These are phyloP conservation scores for Amesomyces nigricolor DNA, from an alignment of 2,329 filamentous ascomycete genomes.

Conservation along the genomic window DNA sequence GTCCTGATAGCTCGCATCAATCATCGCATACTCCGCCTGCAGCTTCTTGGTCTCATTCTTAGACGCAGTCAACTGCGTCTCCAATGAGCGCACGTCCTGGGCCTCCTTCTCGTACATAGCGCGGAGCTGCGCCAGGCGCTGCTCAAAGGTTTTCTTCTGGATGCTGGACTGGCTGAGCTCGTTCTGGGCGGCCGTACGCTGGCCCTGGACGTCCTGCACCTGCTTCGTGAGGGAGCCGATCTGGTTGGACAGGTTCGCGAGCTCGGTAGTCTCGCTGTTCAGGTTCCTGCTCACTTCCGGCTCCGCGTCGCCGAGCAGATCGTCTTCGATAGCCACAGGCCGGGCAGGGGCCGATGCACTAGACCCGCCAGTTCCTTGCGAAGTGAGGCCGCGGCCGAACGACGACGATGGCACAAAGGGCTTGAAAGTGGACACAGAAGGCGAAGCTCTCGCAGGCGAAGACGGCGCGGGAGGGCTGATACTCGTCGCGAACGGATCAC, in stretches of 20 bases:
- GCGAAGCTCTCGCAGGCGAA: slow-evolving; percentile 48
- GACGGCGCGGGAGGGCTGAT: slow-evolving; percentile 43
- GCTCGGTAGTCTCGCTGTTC: slow-evolving; percentile 81
- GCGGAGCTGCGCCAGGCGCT: slow-evolving; percentile 78
- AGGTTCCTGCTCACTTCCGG: slow-evolving; percentile 83
- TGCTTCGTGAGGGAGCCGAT: slow-evolving; percentile 86
- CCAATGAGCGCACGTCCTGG: slow-evolving; percentile 73
- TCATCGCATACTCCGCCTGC: slow-evolving; percentile 73
- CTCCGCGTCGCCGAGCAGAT: slow-evolving; percentile 86
- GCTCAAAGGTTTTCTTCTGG: slow-evolving; percentile 91
- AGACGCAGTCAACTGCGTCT: slow-evolving; percentile 73
- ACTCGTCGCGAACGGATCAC: slow-evolving; percentile 57
- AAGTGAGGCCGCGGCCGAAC: slow-evolving; percentile 77
- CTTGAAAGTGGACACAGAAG: slow-evolving; percentile 60
- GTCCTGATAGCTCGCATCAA: slow-evolving; percentile 77
- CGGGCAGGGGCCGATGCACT: slow-evolving; percentile 39
- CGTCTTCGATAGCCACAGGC: slow-evolving; percentile 51
- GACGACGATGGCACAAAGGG: slow-evolving; percentile 89
- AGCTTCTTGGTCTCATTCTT: slow-evolving; percentile 79
- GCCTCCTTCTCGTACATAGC: slow-evolving; percentile 90
- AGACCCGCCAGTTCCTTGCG: slow-evolving; percentile 67
- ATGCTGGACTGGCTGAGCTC: slow-evolving; percentile 74
- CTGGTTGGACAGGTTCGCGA: slow-evolving; percentile 94
- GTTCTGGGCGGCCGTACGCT: slow-evolving; percentile 71
- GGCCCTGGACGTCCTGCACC: slow-evolving; percentile 86